Conservation (phyloP, 1,284 basidiomycete species). For the Fomitopsis pinicola region DNA sequence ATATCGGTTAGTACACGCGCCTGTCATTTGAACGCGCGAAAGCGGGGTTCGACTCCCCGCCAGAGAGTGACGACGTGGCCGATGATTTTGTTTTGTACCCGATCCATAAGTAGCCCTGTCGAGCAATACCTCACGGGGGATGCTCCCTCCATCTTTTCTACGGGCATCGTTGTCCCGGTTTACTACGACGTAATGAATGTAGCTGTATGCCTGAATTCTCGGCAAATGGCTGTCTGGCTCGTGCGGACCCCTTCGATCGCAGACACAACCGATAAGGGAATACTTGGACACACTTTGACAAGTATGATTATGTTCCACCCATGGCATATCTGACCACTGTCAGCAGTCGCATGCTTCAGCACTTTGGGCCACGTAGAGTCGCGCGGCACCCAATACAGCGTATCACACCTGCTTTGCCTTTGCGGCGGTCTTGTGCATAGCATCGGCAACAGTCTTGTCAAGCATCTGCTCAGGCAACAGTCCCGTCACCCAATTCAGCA, state of each 20-base stretch:
- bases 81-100: too few relatives aligned
- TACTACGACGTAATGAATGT: too few relatives aligned
- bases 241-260: too few relatives aligned
- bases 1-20: background rate
- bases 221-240: background rate
- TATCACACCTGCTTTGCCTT: background rate
- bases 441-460: slow-evolving; percentile 11
- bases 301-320: too few relatives aligned
- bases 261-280: background rate
- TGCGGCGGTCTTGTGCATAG: slow-evolving; percentile 7
- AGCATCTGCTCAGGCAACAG: slow-evolving; percentile 8
- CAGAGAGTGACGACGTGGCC: background rate
- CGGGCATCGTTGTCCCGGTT: too few relatives aligned
- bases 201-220: background rate
- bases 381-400: background rate
- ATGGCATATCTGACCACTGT: too few relatives aligned
- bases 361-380: background rate
- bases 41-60: slow-evolving; percentile 25
- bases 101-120: too few relatives aligned
- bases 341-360: background rate
- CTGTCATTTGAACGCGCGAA: slow-evolving; percentile 25
- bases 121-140: too few relatives aligned
- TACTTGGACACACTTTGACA: too few relatives aligned
- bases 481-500: slow-evolving; percentile 10
- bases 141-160: too few relatives aligned